Percentiles rank a stretch among this genome's conserved stretches.
phyloP scores from a whole-genome alignment of 2,329 filamentous ascomycete genomes.

The Rhinocladiella mackenziei region DNA sequence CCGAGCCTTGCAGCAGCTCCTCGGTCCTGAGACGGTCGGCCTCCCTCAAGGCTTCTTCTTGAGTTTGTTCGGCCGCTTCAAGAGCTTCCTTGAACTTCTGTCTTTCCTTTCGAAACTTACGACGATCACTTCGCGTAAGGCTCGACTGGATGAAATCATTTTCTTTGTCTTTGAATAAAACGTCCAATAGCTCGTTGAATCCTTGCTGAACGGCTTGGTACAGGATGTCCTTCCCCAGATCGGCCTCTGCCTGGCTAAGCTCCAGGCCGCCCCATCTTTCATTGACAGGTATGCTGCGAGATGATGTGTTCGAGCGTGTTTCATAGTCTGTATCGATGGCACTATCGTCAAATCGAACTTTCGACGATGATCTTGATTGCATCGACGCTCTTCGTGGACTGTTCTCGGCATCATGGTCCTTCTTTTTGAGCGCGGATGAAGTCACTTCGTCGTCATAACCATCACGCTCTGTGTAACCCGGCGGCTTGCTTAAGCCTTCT shows the following conservation, averaged over 20 bases:
- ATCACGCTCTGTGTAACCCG: slow-evolving; percentile 53
- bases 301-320: slow-evolving; percentile 68
- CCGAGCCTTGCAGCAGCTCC: slow-evolving; percentile 39
- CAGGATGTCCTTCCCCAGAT: slow-evolving; percentile 81
- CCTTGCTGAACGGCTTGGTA: slow-evolving; percentile 90
- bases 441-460: slow-evolving; percentile 38
- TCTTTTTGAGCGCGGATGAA: slow-evolving; percentile 10
- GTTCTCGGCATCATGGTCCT: slow-evolving; percentile 3
- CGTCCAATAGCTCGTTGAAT: slow-evolving; percentile 86
- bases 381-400: slow-evolving; percentile 41
- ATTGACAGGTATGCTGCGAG: slow-evolving; percentile 59
- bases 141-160: slow-evolving; percentile 67
- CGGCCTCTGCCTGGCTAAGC: slow-evolving; percentile 72
- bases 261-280: slow-evolving; percentile 75
- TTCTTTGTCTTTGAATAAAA: slow-evolving; percentile 77
- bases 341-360: slow-evolving; percentile 72
- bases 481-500: slow-evolving; percentile 65
- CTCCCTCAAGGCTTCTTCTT: slow-evolving; percentile 8
- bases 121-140: slow-evolving; percentile 59
- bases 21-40: slow-evolving; percentile 21
- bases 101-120: slow-evolving; percentile 48
- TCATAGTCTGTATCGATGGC: slow-evolving; percentile 63
- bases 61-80: slow-evolving; percentile 9
- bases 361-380: slow-evolving; percentile 70
- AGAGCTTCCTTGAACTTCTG: slow-evolving; percentile 33